Evolutionary conservation across 169 alveolate species (phyloP).

Genomic region (Plasmodium vivax): DNA sequence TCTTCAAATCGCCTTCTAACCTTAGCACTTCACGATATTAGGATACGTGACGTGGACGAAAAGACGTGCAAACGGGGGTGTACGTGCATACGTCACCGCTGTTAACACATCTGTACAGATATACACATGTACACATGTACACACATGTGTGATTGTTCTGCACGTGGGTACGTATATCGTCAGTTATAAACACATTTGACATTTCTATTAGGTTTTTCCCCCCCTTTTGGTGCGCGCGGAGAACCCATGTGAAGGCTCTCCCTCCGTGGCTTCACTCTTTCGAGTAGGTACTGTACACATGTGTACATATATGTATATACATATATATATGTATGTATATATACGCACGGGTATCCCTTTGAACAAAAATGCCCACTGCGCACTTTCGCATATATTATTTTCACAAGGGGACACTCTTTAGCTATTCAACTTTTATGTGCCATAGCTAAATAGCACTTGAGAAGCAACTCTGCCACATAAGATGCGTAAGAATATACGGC

Average conservation of each 20-base stretch:
- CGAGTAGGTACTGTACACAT: neutral
- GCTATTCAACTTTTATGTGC: slow-evolving; percentile 13
- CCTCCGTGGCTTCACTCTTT: neutral
- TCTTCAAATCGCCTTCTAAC: neutral
- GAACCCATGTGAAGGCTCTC: neutral
- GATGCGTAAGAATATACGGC: neutral
- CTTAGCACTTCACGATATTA: neutral
- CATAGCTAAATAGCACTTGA: neutral
- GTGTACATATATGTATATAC: neutral
- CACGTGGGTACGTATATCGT: neutral
- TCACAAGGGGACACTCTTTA: slow-evolving; percentile 1
- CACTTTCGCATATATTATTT: slow-evolving; percentile 7
- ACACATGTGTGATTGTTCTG: neutral
- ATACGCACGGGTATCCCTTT: neutral
- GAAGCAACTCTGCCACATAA: neutral
- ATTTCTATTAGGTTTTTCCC: neutral
- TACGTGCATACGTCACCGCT: neutral
- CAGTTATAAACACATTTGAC: neutral
- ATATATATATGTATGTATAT: neutral
- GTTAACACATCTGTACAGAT: neutral
- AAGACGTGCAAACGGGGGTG: neutral
- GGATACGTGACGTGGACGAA: neutral
- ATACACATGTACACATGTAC: neutral
- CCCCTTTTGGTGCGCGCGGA: neutral
- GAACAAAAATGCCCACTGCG: neutral